Conservation (phyloP, 176 grass and related monocot species). For the Paspalum notatum region DNA sequence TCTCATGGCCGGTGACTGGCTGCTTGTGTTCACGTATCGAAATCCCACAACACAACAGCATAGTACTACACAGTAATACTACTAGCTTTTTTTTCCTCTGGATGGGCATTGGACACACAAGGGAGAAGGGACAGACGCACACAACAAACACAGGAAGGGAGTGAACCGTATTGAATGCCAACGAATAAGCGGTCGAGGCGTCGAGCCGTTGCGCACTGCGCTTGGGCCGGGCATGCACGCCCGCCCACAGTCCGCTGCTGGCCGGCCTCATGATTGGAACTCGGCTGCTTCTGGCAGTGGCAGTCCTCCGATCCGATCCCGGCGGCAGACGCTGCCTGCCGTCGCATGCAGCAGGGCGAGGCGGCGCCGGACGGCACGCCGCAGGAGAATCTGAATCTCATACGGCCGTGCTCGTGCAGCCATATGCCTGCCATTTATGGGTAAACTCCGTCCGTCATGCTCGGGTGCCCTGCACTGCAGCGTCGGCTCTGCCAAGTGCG, state of each 20-base stretch:
- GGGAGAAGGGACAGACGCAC: too few species aligned
- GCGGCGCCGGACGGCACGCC: background rate
- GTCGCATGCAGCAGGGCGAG: background rate
- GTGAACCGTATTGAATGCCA: slow-evolving; percentile 33
- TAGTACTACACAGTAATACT: too few species aligned
- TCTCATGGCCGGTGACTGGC: too few species aligned
- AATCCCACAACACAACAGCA: too few species aligned
- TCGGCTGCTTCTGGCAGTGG: background rate
- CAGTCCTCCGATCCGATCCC: background rate
- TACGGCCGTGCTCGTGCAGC: background rate
- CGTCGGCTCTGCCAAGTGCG: background rate
- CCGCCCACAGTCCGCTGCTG: background rate
- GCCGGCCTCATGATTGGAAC: slow-evolving; percentile 22
- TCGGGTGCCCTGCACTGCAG: background rate
- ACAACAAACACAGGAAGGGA: slow-evolving; percentile 38
- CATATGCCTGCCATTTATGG: too few species aligned
- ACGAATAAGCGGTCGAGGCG: too few species aligned
- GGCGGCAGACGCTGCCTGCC: background rate
- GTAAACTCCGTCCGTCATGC: too few species aligned
- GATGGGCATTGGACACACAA: too few species aligned
- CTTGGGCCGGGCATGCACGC: background rate
- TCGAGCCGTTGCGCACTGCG: background rate
- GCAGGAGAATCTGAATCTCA: background rate
- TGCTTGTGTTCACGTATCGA: too few species aligned
- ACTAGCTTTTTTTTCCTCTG: too few species aligned